Percentiles rank a stretch among this genome's conserved stretches.
These are phyloP conservation scores for Trichothecium sympodiale DNA, from an alignment of 2,329 filamentous ascomycete genomes.

Conservation along the genomic window DNA sequence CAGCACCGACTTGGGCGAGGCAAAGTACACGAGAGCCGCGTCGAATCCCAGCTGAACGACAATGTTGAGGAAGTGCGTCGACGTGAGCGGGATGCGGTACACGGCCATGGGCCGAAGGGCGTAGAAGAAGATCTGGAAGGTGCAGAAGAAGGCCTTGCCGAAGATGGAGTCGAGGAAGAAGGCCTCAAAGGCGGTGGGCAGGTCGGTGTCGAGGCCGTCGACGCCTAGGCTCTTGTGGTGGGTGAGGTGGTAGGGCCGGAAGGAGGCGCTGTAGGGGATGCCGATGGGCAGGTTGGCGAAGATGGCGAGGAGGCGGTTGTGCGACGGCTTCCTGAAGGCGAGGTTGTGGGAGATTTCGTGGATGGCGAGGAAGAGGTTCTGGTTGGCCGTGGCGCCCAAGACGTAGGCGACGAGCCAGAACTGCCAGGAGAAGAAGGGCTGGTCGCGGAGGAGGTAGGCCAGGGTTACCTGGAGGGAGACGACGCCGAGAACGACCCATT, in stretches of 20 bases:
- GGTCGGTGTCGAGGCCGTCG: conserved; percentile 88
- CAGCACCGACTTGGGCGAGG: conserved; percentile 54
- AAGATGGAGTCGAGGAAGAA: conserved; percentile 88
- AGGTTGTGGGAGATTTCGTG: conserved; percentile 98
- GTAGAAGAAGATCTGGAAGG: conserved; percentile 99
- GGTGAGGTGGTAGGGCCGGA: conserved; percentile 95
- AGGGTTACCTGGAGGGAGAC: conserved; percentile 70
- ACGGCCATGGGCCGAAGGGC: conserved; percentile 91
- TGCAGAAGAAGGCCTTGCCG: conserved; percentile 97
- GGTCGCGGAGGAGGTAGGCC: conserved; percentile 67
- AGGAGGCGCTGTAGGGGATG: conserved; percentile 90
- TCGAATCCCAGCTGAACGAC: conserved; percentile 69
- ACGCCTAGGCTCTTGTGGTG: conserved; percentile 98
- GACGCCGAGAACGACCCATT: conserved; percentile 79
- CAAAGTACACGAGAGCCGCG: conserved; percentile 48
- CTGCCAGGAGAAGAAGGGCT: conserved; percentile 68
- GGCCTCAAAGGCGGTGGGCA: conserved; percentile 85
- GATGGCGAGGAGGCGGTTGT: conserved; percentile 80
- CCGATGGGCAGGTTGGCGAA: conserved; percentile 94
- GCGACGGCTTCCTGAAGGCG: conserved; percentile 70
- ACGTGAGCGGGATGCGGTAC: conserved; percentile 79
- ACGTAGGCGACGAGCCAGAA: conserved; percentile 86
- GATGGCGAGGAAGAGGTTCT: conserved; percentile 96
- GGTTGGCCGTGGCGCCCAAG: conserved; percentile 88
- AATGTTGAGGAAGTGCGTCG: conserved; percentile 76